Percentiles rank a stretch among this genome's conserved stretches.
Conservation (phyloP, 306 rosid species). For the Gynostemma pentaphyllum region DNA sequence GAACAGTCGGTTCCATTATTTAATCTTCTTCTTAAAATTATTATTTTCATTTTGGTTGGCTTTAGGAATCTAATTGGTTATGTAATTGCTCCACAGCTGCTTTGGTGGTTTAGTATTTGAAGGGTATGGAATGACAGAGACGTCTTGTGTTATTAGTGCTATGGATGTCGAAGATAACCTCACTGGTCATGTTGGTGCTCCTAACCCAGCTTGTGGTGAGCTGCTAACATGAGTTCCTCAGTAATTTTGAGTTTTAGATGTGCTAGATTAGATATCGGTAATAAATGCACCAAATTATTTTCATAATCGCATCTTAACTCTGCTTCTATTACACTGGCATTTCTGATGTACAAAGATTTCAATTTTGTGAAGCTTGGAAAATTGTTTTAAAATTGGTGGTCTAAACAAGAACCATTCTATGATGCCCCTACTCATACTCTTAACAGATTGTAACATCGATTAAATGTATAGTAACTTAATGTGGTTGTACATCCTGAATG, state of each 20-base stretch:
- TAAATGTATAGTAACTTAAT: not conserved
- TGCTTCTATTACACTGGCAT: not conserved
- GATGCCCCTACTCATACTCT: not conserved
- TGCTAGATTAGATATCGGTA: not conserved
- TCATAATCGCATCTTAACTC: not conserved
- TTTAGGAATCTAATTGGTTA: conserved; percentile 8
- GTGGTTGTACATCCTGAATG: not conserved
- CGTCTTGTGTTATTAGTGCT: conserved; percentile 63
- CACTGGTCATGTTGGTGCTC: conserved; percentile 89
- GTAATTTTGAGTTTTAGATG: not conserved
- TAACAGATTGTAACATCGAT: not conserved
- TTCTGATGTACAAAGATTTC: not conserved
- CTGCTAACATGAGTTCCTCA: conserved; percentile 11
- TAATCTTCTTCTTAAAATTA: not conserved
- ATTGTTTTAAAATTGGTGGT: not conserved
- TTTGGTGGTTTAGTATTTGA: conserved; percentile 69
- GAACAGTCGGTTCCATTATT: not conserved
- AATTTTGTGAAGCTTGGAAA: not conserved
- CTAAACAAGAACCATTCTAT: not conserved
- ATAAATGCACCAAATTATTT: not conserved
- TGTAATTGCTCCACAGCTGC: conserved; percentile 48
- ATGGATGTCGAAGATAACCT: conserved; percentile 54
- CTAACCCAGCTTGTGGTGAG: conserved; percentile 95
- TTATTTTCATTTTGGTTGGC: not conserved
- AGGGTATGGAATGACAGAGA: conserved; percentile 99